Conservation (phyloP, 805 yeast genomes). For the Ogataea chonburiensis region DNA sequence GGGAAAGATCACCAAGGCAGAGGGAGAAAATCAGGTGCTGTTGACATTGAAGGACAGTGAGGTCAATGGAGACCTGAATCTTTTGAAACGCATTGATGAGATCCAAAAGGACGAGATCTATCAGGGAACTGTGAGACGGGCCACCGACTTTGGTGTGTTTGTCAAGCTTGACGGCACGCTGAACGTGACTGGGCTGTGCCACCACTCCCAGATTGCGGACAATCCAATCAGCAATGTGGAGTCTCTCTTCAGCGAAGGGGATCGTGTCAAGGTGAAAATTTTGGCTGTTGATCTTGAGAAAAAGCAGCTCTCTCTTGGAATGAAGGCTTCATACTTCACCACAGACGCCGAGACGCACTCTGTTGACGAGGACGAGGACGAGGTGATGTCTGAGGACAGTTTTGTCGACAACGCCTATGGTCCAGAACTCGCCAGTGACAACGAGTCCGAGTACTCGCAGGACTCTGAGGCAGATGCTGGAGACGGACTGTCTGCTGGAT, state of each 20-base stretch:
- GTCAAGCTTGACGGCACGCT: slow-evolving; percentile 74
- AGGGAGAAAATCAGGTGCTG: slow-evolving; percentile 61
- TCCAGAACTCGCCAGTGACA: slow-evolving; percentile 21
- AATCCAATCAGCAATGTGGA: slow-evolving; percentile 54
- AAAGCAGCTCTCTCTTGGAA: slow-evolving; percentile 80
- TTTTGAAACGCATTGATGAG: slow-evolving; percentile 62
- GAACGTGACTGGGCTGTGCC: slow-evolving; percentile 83
- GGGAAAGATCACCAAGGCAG: slow-evolving; percentile 69
- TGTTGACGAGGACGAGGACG: slow-evolving; percentile 34
- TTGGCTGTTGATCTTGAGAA: slow-evolving; percentile 60
- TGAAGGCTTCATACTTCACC: slow-evolving; percentile 87
- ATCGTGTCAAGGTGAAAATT: slow-evolving; percentile 82
- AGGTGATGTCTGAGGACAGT: slow-evolving; percentile 26
- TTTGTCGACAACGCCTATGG: slow-evolving; percentile 37
- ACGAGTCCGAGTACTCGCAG: slow-evolving; percentile 25
- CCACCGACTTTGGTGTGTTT: slow-evolving; percentile 89
- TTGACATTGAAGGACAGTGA: slow-evolving; percentile 81
- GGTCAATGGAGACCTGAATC: slow-evolving; percentile 64
- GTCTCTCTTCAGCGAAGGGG: slow-evolving; percentile 82
- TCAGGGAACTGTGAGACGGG: slow-evolving; percentile 76
- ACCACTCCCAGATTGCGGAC: slow-evolving; percentile 79
- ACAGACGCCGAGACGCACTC: slow-evolving; percentile 33
- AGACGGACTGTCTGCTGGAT: slow-evolving; percentile 78
- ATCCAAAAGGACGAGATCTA: slow-evolving; percentile 65
- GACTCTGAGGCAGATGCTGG: slow-evolving; percentile 30